Conservation (phyloP, 495 filamentous ascomycete genomes). For the Aspergillus cavernicola region DNA sequence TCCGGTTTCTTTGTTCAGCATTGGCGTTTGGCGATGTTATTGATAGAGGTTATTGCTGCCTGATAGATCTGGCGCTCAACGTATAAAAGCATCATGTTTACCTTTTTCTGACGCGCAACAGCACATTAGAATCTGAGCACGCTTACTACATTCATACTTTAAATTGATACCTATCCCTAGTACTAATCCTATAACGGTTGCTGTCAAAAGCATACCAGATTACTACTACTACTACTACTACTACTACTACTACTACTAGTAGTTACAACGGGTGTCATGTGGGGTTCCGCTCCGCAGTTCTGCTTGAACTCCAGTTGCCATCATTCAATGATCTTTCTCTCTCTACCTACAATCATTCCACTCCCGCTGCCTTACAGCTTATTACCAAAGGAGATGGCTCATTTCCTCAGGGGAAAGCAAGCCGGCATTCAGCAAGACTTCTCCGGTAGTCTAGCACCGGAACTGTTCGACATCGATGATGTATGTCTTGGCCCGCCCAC, state of each 20-base stretch:
- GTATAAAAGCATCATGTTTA: no score
- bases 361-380: not conserved
- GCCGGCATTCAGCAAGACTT: slow-evolving; percentile 87
- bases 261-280: no score
- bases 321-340: slow-evolving; percentile 19
- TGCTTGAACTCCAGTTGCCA: slow-evolving; percentile 6
- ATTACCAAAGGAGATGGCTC: slow-evolving; percentile 56
- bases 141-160: no score
- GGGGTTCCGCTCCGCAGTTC: slow-evolving; percentile 24
- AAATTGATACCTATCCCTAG: no score
- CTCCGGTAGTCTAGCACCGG: slow-evolving; percentile 70
- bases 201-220: no score
- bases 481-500: slow-evolving; percentile 40
- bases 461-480: slow-evolving; percentile 78
- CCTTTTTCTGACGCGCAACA: no score
- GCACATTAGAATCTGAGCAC: no score
- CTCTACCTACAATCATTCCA: slow-evolving; percentile 5
- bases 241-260: no score
- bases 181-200: no score
- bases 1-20: not conserved
- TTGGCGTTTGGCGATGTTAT: slow-evolving; percentile 3
- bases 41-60: slow-evolving; percentile 10
- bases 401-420: slow-evolving; percentile 88
- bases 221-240: no score
- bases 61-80: slow-evolving; percentile 5